Evolutionary conservation across 164 flowering plant genomes (phyloP), one percentile per base, ranked within the genome.

Genomic region (Vitis cinerea): DNA sequence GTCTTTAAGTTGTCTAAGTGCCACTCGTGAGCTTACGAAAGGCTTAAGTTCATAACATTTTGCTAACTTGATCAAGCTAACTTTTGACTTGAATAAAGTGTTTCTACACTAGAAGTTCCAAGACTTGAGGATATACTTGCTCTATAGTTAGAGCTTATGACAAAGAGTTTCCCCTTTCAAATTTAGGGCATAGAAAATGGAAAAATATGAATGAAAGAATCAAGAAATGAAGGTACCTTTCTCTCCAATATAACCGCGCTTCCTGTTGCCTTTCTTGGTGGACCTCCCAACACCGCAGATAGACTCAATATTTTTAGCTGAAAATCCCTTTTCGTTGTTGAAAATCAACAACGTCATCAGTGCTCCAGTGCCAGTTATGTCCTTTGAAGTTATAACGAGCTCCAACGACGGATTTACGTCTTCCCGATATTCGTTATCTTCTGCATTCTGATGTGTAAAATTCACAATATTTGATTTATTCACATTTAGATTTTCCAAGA

Each of bases 281-380:
- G 95, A 90, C 1, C 84, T 61, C 3, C 91, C 90, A 63, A 88
- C 83, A 59, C 84, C 81, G 73, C 91, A 90, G 12, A 90, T 83
- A 9, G 93, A 90, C 2, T 90, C 86, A 0, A 90, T 83, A 60
- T 90, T 88, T 51, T 78, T 83, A 0, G 71, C 10, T 3, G 86
- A 83, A 65, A 90, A 90, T 0, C 93, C 96, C 56, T 66, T 83
- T 74, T 88, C 93, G 58, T 84, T 90, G 68, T 88, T 86, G 79
- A 86, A 88, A 3, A 88, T 61, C 68, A 90, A 69, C 55, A 90
- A 51, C 0, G 96, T 90, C 1, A 90, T 78, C 0, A 75, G 56
- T 16, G 93, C 91, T 50, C 96, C 91, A 7, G 88, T 85, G 12
- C 60, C 82, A 0, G 93, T 90, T 3, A 90, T 83, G 71, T 90